Evolutionary conservation across 2,329 filamentous ascomycete species (phyloP).

Genomic region (Epichloe festucae): DNA sequence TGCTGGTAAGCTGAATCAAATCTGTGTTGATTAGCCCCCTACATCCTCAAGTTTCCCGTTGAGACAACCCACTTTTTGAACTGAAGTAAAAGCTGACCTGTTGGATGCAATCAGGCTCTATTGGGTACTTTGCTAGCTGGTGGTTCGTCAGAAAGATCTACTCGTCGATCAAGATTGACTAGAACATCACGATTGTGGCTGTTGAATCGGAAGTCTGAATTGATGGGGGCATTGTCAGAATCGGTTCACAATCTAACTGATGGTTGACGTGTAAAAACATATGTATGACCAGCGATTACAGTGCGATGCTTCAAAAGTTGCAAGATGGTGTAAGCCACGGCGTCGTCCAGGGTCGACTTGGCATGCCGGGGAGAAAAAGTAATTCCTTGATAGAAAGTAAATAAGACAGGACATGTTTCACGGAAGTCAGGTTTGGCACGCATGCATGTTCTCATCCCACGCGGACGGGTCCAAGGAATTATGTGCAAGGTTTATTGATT

Average conservation of each 20-base stretch:
- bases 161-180: conserved; percentile 96
- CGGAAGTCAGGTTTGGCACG: not conserved
- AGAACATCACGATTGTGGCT: conserved; percentile 10
- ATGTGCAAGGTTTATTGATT: not conserved
- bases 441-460: not conserved
- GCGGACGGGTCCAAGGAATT: not conserved
- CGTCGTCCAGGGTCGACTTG: not conserved
- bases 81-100: conserved; percentile 21
- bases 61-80: conserved; percentile 60
- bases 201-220: not conserved
- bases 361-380: not conserved
- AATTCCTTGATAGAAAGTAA: not conserved
- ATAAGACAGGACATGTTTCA: not conserved
- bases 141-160: conserved; percentile 91
- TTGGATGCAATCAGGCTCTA: conserved; percentile 51
- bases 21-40: conserved; percentile 9
- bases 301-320: conserved; percentile 4
- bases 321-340: not conserved
- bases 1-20: conserved; percentile 52
- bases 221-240: not conserved
- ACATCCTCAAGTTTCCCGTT: no score
- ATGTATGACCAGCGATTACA: conserved; percentile 18
- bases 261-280: conserved; percentile 14
- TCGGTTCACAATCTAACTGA: not conserved
- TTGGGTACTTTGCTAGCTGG: conserved; percentile 93